Evolutionary conservation across 805 yeast species (phyloP).

Genomic region (Suhomyces kilbournensis): DNA sequence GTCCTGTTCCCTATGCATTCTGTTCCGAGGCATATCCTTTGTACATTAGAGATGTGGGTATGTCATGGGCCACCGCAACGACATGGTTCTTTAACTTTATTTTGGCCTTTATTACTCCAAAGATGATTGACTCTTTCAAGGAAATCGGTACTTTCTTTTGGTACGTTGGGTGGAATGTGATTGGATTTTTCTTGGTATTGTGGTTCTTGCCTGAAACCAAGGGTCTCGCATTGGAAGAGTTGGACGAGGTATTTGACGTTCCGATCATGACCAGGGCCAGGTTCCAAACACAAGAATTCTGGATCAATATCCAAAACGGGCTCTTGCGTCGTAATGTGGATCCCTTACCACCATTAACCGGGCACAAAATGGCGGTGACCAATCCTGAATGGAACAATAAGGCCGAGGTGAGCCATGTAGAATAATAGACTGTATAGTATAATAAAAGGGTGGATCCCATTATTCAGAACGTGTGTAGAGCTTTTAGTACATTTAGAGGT

Average conservation of each 20-base stretch:
- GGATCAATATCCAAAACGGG: conserved; percentile 44
- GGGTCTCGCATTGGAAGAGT: conserved; percentile 70
- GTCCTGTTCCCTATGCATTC: conserved; percentile 87
- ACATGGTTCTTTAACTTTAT: conserved; percentile 73
- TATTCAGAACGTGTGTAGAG: background rate
- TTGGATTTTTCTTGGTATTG: conserved; percentile 67
- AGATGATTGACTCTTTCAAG: conserved; percentile 60
- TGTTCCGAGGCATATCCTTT: conserved; percentile 83
- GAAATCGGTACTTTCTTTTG: conserved; percentile 87
- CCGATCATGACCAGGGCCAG: conserved; percentile 53
- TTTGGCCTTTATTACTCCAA: conserved; percentile 77
- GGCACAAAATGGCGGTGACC: conserved; percentile 56
- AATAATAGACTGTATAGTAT: conserved; percentile 15
- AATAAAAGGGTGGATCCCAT: background rate
- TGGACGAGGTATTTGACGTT: conserved; percentile 71
- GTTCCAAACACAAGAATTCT: conserved; percentile 30
- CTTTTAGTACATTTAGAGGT: too few species aligned
- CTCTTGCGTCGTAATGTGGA: conserved; percentile 45
- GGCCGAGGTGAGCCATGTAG: conserved; percentile 52
- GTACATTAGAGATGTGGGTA: conserved; percentile 75
- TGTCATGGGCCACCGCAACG: conserved; percentile 77
- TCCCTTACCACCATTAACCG: conserved; percentile 55
- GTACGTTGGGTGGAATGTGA: conserved; percentile 81
- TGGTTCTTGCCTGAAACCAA: conserved; percentile 74
- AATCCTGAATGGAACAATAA: conserved; percentile 63